Base-by-base conservation (phyloP, 768 basidiomycete genomes). In the Stropharia rugosoannulata region DNA sequence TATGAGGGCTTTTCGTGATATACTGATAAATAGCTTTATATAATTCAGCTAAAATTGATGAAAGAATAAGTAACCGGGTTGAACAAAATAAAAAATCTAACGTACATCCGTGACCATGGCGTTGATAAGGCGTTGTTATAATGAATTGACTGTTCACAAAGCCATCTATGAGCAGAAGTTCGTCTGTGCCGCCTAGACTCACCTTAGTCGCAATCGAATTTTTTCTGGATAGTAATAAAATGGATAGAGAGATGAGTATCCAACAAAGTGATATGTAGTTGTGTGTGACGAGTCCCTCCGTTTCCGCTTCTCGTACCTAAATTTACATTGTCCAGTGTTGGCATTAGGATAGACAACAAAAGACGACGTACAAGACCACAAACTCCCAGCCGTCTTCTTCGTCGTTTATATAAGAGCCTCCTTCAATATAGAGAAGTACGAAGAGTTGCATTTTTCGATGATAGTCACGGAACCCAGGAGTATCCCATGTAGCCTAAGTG, bases 161-260 rank as follows among this genome's bases (percentile, higher is more conserved):
- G n/a, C 29, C 16, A 41, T 51, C 19, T 59, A 49, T 63, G 44
- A 29, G 42, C 51, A 15, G 13, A 47, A 9, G 44, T 44, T 12
- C 49, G 39, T 3, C 51, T 38, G 11, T 52, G 11, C 36, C n/a
- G 32, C 42, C 39, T 29, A 38, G 15, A 61, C 80, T 48, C 54
- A 92, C 91, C 94, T 95, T 54, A 98, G 73, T 60, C 97, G 82
- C 68, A 98, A 65, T 29, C 97, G 84, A 54, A 90, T 84, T 65
- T 81, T 89, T 66, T 97, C 96, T 4, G 97, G 97, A 73, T 89
- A 98, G 70, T 87, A 90, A 74, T 94, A 97, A 73, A 99, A 99
- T 15, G 91, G 90, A 68, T 95, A 98, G 38, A 98, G 77, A 1
- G 95, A 93, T 3, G 93, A 90, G 70, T 96, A 99, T 9, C 96